Evolutionary conservation across 169 alveolate species (phyloP), one percentile per base, ranked within the genome.

Genomic region (Plasmodium billcollinsi): DNA sequence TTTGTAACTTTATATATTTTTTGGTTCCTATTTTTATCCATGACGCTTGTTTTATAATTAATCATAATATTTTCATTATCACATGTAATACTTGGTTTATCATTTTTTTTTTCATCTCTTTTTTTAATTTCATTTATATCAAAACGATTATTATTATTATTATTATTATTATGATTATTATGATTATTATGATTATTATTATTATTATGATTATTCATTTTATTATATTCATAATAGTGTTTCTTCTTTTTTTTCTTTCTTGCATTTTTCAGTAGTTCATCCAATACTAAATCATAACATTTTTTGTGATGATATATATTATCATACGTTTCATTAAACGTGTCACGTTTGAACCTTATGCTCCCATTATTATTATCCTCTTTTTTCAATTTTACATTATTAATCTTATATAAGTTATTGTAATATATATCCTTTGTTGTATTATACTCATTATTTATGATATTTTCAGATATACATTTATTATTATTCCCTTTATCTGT

Each of bases 231-330:
- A 47, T 33, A 20, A n/a, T 18, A 29, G 52, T 74, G 52, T 20
- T 15, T 74, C 45, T 74, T 72, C 29, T 8, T 24, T 47, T 58
- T 58, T 26, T 20, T 62, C 33, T 14, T 43, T 24, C 61, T 56
- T 18, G 58, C 58, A 14, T 58, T 33, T 59, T 74, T 58, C 52
- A 76, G 14, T 9, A 76, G 67, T 33, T 76, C 26, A 18, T 76
- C 54, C 89, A 76, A 63, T 63, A 49, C 29, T 76, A 63, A 21
- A 26, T 56, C 52, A 18, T 43, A 11, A 21, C 47, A 49, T 76
- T 63, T 76, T 54, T 63, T 15, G 52, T 63, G 45, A 26, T 62
- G 66, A 56, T 39, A 2, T 45, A 20, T 12, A 47, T 67, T 6
- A 18, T 76, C 59, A 15, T 20, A 49, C 20, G 73, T 47, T 56